Conservation (phyloP, 1,284 basidiomycete genomes). For the Xerocomus nothofagi region DNA sequence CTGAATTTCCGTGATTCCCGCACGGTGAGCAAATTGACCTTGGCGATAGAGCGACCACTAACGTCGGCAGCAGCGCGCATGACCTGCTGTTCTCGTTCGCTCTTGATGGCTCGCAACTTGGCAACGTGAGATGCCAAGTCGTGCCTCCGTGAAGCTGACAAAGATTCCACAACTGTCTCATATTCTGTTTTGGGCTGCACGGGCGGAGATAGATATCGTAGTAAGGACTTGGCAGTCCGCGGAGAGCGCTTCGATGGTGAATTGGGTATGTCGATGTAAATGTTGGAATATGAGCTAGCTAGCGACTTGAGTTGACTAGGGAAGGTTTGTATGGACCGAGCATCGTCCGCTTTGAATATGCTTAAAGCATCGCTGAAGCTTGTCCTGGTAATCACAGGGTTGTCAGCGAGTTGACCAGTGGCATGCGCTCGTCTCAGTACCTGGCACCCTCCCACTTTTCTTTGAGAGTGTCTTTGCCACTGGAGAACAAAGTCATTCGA, state of each 20-base stretch:
- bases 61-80: constrained; percentile 79
- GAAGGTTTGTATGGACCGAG: constrained; percentile 56
- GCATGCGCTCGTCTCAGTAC: constrained; percentile 28
- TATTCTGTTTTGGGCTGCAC: constrained; percentile 43
- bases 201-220: constrained; percentile 48
- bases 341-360: constrained; percentile 78
- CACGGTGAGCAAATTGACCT: constrained; percentile 44
- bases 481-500: constrained; percentile 87
- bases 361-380: constrained; percentile 57
- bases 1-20: background rate
- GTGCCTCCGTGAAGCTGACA: constrained; percentile 48
- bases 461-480: constrained; percentile 71
- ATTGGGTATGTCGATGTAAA: constrained; percentile 43
- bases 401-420: constrained; percentile 1
- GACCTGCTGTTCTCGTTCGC: constrained; percentile 61
- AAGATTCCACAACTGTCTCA: constrained; percentile 52
- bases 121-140: constrained; percentile 62
- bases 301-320: constrained; percentile 51
- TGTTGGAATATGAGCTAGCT: constrained; percentile 37
- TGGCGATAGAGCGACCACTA: constrained; percentile 73
- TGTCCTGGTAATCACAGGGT: constrained; percentile 41
- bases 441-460: constrained; percentile 94
- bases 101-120: constrained; percentile 69
- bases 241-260: constrained; percentile 28
- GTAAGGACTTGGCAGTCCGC: constrained; percentile 44